These are phyloP conservation scores for Exophiala aquamarina DNA, from an alignment of 2,329 filamentous ascomycete genomes.

Conservation along the genomic window DNA sequence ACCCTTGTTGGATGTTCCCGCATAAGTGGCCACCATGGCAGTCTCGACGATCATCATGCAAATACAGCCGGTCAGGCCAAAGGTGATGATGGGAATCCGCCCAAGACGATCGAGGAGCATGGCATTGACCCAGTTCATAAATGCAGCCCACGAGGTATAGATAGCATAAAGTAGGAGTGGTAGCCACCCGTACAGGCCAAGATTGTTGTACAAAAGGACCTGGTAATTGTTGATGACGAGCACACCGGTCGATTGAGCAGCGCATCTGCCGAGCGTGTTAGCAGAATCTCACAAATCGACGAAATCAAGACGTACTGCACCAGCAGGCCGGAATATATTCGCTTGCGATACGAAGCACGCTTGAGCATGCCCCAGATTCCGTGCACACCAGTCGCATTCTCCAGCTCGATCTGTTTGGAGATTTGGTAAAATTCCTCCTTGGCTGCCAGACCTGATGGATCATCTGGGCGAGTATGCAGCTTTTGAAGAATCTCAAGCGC, in stretches of 20 bases:
- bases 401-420: conserved; percentile 43
- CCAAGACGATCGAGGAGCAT: conserved; percentile 19
- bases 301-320: conserved; percentile 38
- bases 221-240: conserved; percentile 40
- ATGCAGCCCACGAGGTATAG: conserved; percentile 32
- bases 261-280: no score
- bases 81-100: conserved; percentile 1
- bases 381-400: conserved; percentile 30
- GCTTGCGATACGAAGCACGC: conserved; percentile 39
- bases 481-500: conserved; percentile 39
- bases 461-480: conserved; percentile 43
- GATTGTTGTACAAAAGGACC: conserved; percentile 37
- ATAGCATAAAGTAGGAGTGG: conserved; percentile 46
- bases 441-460: conserved; percentile 38
- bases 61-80: conserved; percentile 11
- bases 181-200: conserved; percentile 40
- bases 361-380: conserved; percentile 43
- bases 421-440: conserved; percentile 45
- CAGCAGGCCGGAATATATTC: conserved; percentile 41
- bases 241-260: no score
- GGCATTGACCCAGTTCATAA: conserved; percentile 16
- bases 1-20: conserved; percentile 8
- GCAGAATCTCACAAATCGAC: conserved; percentile 1
- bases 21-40: conserved; percentile 18
- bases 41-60: conserved; percentile 10